Conservation (phyloP, 176 grass and related monocot genomes). For the Raddia guianensis region DNA sequence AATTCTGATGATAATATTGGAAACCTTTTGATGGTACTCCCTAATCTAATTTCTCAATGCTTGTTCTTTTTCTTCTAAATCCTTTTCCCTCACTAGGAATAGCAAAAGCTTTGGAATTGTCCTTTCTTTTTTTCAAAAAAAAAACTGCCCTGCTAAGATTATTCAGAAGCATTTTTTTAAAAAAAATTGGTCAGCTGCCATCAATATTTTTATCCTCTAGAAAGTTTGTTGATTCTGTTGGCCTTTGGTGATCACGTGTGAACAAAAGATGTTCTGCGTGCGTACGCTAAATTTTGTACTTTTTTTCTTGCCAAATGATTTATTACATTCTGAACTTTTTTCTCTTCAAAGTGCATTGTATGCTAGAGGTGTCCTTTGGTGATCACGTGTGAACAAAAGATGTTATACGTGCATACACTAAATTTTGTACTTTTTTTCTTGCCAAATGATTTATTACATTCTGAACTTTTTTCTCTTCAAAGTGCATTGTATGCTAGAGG, state of each 20-base stretch:
- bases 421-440: neutral
- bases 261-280: neutral
- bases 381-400: neutral
- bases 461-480: conserved; percentile 26
- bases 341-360: conserved; percentile 28
- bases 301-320: neutral
- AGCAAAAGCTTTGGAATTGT: conserved; percentile 18
- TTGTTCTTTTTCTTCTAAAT: neutral
- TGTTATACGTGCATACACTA: neutral
- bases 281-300: neutral
- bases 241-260: neutral
- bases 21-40: conserved; percentile 92
- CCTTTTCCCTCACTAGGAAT: neutral
- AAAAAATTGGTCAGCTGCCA: neutral
- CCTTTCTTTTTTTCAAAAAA: neutral
- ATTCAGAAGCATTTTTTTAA: neutral
- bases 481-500: conserved; percentile 7
- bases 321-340: neutral
- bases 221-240: neutral
- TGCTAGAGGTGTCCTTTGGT: conserved; percentile 7
- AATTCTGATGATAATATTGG: conserved; percentile 79
- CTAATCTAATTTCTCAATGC: conserved; percentile 32
- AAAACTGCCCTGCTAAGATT: neutral
- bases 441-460: neutral
- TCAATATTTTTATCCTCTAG: neutral